A percentile compares a stretch with the other conserved stretches of the same genome.
phyloP scores from a whole-genome alignment of 1,139 yeast species.

The Candida tropicalis region DNA sequence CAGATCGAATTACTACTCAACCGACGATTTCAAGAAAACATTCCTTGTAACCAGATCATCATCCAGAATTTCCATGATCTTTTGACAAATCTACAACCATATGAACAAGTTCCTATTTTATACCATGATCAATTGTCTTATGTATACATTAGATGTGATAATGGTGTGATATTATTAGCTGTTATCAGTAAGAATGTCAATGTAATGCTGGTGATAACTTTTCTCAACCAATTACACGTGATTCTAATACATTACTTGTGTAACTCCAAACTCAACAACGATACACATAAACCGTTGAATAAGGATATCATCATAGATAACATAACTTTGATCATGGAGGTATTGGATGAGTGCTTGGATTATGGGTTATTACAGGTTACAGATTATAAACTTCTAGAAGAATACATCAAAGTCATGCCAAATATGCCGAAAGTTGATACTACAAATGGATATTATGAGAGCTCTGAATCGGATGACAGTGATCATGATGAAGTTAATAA shows the following conservation, averaged over 20 bases:
- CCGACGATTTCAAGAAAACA: constrained; percentile 37
- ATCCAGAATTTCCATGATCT: constrained; percentile 30
- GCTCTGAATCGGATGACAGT: constrained; percentile 13
- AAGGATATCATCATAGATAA: constrained; percentile 44
- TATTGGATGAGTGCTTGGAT: constrained; percentile 50
- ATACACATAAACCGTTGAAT: constrained; percentile 18
- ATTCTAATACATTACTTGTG: constrained; percentile 36
- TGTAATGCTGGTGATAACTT: constrained; percentile 46
- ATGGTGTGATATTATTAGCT: constrained; percentile 35
- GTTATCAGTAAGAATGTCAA: constrained; percentile 36
- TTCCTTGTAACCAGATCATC: constrained; percentile 29
- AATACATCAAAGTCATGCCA: constrained; percentile 45
- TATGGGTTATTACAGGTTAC: constrained; percentile 47
- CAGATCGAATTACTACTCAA: constrained; percentile 39
- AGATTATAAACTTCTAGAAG: constrained; percentile 47
- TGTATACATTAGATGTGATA: constrained; percentile 31
- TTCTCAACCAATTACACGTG: constrained; percentile 35
- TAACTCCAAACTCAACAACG: constrained; percentile 11
- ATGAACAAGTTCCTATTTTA: constrained; percentile 34
- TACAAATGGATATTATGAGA: constrained; percentile 6
- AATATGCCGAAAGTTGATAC: constrained; percentile 27
- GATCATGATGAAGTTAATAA: constrained; percentile 21
- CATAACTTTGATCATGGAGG: constrained; percentile 40
- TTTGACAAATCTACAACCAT: constrained; percentile 20
- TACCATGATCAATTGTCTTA: constrained; percentile 32